Conservation (phyloP, 1,284 basidiomycete species). For the Ceratobasidium sp. region DNA sequence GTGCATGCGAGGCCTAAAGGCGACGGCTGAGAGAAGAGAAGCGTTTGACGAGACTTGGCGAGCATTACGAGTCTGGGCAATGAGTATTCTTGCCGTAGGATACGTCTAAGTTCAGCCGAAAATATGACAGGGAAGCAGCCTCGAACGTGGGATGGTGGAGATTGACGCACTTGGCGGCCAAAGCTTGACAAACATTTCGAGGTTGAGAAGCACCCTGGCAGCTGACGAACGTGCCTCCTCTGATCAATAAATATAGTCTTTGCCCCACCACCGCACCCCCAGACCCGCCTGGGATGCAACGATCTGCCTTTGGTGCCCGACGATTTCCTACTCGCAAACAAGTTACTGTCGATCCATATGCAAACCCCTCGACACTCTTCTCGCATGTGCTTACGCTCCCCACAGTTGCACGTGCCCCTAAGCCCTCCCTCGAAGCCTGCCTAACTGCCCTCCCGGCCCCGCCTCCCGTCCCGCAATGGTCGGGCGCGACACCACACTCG, state of each 20-base stretch:
- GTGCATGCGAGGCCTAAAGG: no score
- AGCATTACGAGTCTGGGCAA: neutral
- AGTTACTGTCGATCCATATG: slow-evolving; percentile 15
- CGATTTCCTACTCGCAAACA: slow-evolving; percentile 10
- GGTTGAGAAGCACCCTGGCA: no score
- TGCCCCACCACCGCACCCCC: neutral
- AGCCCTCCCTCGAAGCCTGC: slow-evolving; percentile 14
- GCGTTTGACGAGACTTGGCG: no score
- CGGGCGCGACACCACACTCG: slow-evolving; percentile 4
- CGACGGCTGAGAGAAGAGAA: no score
- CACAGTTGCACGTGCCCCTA: slow-evolving; percentile 17
- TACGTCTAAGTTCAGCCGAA: neutral
- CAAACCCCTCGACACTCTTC: slow-evolving; percentile 33
- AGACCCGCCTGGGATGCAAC: slow-evolving; percentile 12
- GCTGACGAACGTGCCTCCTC: slow-evolving; percentile 18
- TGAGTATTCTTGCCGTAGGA: neutral
- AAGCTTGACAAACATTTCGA: neutral
- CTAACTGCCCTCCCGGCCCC: slow-evolving; percentile 21
- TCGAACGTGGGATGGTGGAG: neutral
- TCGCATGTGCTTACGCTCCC: slow-evolving; percentile 35
- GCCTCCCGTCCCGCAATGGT: neutral
- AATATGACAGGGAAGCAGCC: neutral
- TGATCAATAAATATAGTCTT: slow-evolving; percentile 11
- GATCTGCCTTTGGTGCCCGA: slow-evolving; percentile 26
- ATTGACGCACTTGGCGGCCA: neutral